Conservation (phyloP, 2,329 filamentous ascomycete genomes). For the Cryphonectria radicalis region DNA sequence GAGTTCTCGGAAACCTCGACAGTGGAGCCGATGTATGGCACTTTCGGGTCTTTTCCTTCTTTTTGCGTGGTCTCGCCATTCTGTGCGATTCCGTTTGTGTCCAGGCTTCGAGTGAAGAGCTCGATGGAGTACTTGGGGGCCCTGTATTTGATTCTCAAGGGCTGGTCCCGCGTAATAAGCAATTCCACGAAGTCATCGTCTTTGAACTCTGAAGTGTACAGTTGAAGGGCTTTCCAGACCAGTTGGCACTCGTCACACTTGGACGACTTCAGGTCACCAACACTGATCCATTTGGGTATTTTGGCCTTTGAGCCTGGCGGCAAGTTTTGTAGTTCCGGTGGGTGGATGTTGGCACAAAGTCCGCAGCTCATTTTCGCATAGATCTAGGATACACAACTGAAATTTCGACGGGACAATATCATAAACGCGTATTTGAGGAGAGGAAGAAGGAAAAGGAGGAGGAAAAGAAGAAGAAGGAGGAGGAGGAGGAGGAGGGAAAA, state of each 20-base stretch:
- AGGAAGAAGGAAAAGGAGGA: too few species aligned
- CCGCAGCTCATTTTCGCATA: constrained; percentile 2
- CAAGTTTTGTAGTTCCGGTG: constrained; percentile 10
- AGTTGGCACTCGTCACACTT: constrained; percentile 10
- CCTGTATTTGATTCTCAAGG: constrained; percentile 7
- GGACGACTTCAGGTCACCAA: constrained; percentile 7
- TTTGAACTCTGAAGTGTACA: not conserved
- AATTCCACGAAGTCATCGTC: constrained; percentile 12
- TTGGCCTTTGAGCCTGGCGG: constrained; percentile 12
- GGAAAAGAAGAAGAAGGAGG: not conserved
- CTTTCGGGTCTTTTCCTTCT: not conserved
- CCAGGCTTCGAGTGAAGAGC: not conserved
- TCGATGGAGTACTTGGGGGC: constrained; percentile 2
- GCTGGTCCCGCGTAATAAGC: not conserved
- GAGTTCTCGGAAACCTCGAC: constrained; percentile 9
- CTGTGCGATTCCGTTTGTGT: not conserved
- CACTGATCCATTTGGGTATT: not conserved
- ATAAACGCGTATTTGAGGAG: not conserved
- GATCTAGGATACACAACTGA: not conserved
- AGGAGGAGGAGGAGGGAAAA: not conserved
- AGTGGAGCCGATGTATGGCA: constrained; percentile 5
- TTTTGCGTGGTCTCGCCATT: not conserved
- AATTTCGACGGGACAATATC: not conserved
- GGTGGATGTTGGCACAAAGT: constrained; percentile 14
- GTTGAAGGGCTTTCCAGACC: constrained; percentile 10